These are phyloP conservation scores for Scheffersomyces titani DNA, from an alignment of 1,139 yeast genomes.

Conservation along the genomic window DNA sequence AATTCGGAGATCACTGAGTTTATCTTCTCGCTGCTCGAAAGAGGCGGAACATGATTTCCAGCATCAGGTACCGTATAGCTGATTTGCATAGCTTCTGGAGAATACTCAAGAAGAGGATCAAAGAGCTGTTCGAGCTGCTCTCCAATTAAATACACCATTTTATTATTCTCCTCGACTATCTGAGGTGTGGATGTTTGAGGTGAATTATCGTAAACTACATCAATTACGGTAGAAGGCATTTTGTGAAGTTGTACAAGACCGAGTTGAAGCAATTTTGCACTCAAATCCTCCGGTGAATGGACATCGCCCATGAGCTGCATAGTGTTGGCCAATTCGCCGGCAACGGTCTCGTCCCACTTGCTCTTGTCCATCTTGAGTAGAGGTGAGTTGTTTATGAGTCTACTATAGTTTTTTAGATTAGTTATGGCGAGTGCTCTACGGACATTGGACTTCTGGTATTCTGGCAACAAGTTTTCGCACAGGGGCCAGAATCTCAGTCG, in stretches of 20 bases:
- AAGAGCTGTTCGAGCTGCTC: slow-evolving; percentile 85
- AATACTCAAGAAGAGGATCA: slow-evolving; percentile 86
- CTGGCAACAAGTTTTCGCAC: slow-evolving; percentile 61
- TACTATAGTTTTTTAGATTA: slow-evolving; percentile 65
- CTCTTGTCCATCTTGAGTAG: slow-evolving; percentile 13
- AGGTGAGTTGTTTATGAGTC: slow-evolving; percentile 40
- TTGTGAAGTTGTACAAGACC: slow-evolving; percentile 64
- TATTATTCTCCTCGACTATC: slow-evolving; percentile 66
- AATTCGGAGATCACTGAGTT: slow-evolving; percentile 66
- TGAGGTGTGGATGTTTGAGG: slow-evolving; percentile 26
- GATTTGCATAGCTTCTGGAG: slow-evolving; percentile 82
- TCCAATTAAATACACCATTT: slow-evolving; percentile 72
- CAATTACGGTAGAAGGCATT: slow-evolving; percentile 60
- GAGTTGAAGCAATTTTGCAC: slow-evolving; percentile 45
- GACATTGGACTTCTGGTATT: slow-evolving; percentile 56
- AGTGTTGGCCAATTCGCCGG: slow-evolving; percentile 69
- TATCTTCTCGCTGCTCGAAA: slow-evolving; percentile 16
- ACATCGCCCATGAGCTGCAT: slow-evolving; percentile 51
- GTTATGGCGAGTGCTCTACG: slow-evolving; percentile 79
- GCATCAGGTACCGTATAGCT: slow-evolving; percentile 56
- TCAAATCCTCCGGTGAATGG: slow-evolving; percentile 57
- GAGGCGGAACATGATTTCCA: slow-evolving; percentile 11
- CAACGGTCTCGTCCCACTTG: slow-evolving; percentile 73
- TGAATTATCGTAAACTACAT: slow-evolving; percentile 68
- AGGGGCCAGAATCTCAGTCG: slow-evolving; percentile 78